These are phyloP conservation scores for Diaporthe sp. DNA, from an alignment of 2,329 filamentous ascomycete species.

Conservation along the genomic window DNA sequence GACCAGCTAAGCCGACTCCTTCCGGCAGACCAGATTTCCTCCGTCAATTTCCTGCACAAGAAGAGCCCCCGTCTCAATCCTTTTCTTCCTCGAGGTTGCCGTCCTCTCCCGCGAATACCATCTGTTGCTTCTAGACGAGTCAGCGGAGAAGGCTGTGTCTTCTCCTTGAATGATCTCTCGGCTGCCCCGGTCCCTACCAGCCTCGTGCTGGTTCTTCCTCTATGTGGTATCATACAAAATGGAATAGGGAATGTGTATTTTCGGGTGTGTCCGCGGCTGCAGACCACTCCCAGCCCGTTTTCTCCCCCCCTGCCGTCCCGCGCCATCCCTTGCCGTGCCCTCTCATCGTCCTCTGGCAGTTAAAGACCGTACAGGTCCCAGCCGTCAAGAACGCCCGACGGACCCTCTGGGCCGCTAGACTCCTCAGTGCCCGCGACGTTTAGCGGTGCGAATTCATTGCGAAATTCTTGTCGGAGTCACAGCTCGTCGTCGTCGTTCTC, in stretches of 20 bases:
- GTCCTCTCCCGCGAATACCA: constrained; percentile 24
- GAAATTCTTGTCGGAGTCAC: constrained; percentile 83
- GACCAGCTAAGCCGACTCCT: constrained; percentile 3
- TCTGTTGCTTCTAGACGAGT: constrained; percentile 33
- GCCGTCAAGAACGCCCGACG: constrained; percentile 49
- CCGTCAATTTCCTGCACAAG: neutral
- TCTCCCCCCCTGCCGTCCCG: neutral
- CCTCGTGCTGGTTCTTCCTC: constrained; percentile 30
- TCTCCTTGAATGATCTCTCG: constrained; percentile 20
- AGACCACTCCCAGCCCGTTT: constrained; percentile 10
- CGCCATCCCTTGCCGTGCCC: neutral
- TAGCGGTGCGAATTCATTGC: constrained; percentile 69
- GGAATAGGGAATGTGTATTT: constrained; percentile 40
- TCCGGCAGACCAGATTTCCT: neutral
- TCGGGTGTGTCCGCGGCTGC: constrained; percentile 30
- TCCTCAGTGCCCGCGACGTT: constrained; percentile 49
- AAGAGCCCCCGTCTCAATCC: neutral
- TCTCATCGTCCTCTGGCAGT: constrained; percentile 22
- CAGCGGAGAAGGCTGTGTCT: constrained; percentile 29
- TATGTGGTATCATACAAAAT: constrained; percentile 44
- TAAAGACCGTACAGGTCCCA: constrained; percentile 56
- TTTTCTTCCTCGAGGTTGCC: constrained; percentile 9
- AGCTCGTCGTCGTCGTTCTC: constrained; percentile 88
- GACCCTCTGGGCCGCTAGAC: constrained; percentile 29
- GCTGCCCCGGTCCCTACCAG: constrained; percentile 21